Evolutionary conservation across 176 grass and related monocot genomes (phyloP), one percentile per base, ranked within the genome.

Genomic region (Carex pumila): DNA sequence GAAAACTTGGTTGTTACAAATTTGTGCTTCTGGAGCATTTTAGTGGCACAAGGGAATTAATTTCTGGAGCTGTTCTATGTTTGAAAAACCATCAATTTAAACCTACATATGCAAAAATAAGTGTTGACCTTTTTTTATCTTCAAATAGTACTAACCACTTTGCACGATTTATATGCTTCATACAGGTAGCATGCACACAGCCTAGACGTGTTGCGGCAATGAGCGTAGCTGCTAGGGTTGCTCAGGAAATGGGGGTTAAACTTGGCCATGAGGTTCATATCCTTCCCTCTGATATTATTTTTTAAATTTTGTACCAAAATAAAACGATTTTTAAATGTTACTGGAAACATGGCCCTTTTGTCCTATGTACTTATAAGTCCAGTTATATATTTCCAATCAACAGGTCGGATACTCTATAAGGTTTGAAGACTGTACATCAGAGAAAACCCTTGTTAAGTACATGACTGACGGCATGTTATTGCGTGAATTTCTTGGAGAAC

Each of bases 391-490:
- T 88, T 12, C 59, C 39, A 87, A 52, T 70, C 30, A 77, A 71
- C 86, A 98, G 95, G 92, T 98, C 63, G 95, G 95, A 56, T 98
- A 98, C 83, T 98, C 95, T 55, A 98, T 98, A 87, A 89, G 95
- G 43, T 98, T 98, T 88, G 95, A 98, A 83, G 95, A 98, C 89
- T 98, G 95, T 70, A 98, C 92, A 18, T 98, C 95, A 37, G 95
- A 98, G 11, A 98, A 98, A 74, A 98, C 95, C 83, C 61, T 98
- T n/a, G 72, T 98, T 25, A 94, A 95, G 75, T 98, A 98, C 78
- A 98, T 98, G 95, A 98, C 95, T 55, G 95, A 98, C 63, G 92
- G 95, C 32, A 98, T 98, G 95, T 88, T 98, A 79, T 71, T 98
- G 29, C 85, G 95, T 61, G 95, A 98, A 82, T 98, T 98, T 85